A percentile compares a stretch with the other conserved stretches of the same genome.
phyloP scores from a whole-genome alignment of 2,329 filamentous ascomycete genomes.

The Pseudogymnoascus sp. region DNA sequence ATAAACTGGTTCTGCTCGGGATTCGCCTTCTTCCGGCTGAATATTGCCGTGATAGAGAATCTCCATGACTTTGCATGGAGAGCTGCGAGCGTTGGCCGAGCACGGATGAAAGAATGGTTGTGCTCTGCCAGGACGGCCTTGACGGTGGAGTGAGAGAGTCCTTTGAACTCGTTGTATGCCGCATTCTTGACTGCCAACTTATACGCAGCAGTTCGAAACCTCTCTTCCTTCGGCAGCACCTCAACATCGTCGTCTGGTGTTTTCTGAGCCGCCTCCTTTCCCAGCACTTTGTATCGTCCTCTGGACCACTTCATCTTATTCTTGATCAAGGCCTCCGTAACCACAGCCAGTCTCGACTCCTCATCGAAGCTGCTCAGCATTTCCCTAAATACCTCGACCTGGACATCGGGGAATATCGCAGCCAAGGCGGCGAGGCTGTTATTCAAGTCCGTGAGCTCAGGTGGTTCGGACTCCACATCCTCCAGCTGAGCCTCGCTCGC shows the following conservation, averaged over 20 bases:
- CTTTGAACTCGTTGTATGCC: constrained; percentile 68
- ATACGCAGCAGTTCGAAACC: constrained; percentile 60
- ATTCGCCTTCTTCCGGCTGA: constrained; percentile 55
- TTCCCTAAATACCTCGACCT: constrained; percentile 74
- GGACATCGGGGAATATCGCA: constrained; percentile 70
- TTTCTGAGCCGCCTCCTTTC: constrained; percentile 24
- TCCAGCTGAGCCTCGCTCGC: constrained; percentile 47
- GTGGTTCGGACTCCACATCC: constrained; percentile 40
- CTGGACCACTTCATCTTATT: constrained; percentile 62
- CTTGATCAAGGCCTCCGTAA: constrained; percentile 70
- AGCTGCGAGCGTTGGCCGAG: constrained; percentile 59
- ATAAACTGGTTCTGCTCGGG: constrained; percentile 55
- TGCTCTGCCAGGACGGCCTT: constrained; percentile 71
- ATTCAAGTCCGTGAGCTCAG: constrained; percentile 63
- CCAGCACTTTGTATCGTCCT: constrained; percentile 51
- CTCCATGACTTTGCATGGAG: constrained; percentile 70
- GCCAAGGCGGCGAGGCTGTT: constrained; percentile 58
- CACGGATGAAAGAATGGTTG: constrained; percentile 70
- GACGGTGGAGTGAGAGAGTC: constrained; percentile 63
- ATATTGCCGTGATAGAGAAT: constrained; percentile 62
- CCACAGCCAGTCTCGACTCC: constrained; percentile 67
- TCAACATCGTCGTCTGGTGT: constrained; percentile 25
- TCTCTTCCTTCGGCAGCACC: constrained; percentile 50
- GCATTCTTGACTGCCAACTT: constrained; percentile 59
- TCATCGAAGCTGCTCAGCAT: constrained; percentile 68